Base-by-base conservation (phyloP, 202 grass and related monocot genomes). In the Schoenoplectus tabernaemontani region DNA sequence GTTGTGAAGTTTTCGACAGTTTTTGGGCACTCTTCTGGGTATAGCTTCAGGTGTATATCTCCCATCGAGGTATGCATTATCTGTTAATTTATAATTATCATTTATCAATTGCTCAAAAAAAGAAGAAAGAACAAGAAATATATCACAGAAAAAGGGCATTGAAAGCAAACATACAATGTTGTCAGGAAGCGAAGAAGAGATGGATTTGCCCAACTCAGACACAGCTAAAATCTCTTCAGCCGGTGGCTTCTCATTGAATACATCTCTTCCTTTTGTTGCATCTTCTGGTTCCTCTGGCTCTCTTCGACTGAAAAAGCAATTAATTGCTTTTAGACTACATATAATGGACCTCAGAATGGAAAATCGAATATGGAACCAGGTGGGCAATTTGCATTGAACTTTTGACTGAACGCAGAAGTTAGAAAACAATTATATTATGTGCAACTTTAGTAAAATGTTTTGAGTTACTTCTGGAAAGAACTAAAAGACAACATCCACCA, bases 1-100 rank as follows among this genome's bases (percentile, higher is more conserved):
- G 96, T 98, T n/a, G 96, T 98, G 85, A 98, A 98, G 75, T 98
- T 98, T 80, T 98, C 96, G 68, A 98, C 96, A 42, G 96, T 98
- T 95, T 92, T 98, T 62, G 96, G 96, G 77, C 96, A 98, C 76
- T 98, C 96, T 84, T 98, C 96, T 34, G 96, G 96, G 83, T 98
- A 98, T 72, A 98, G 67, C 86, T 78, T 95, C 76, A 95, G 78
- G 85, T 98, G 91, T 86, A 98, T 70, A 76, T 98, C 96, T 77
- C 96, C 96, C 88, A 98, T 81, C 24, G 96, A 98, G 75, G 96
- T 98, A 83, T 98, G 96, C 50, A 98, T 9, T 48, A 92, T 85
- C 96, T 98, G 84, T 24, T 32, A 85, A 67, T 43, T 76, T 22
- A 64, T 23, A 12, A 13, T 4, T 30, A 44, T 78, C 54, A 78